Evolutionary conservation across 495 filamentous ascomycete species (phyloP), one percentile per base, ranked within the genome.

Genomic region (Eremomyces bilateralis): DNA sequence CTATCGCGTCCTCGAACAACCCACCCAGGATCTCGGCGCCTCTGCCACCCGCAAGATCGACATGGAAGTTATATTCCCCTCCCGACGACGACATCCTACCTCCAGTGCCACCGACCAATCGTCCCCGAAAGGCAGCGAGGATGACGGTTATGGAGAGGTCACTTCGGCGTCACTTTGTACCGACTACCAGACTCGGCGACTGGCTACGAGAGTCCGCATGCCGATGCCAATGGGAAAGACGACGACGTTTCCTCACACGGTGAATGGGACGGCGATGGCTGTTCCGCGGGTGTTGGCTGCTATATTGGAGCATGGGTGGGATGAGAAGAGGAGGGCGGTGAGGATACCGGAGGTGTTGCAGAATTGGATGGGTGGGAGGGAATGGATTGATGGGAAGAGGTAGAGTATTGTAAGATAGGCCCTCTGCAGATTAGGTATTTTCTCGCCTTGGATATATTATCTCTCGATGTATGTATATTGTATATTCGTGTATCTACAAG

Each of bases 41-140:
- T 78, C 74, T 31, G 90, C 88, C 13, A 60, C 56, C 20, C 66
- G 88, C 28, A 97, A 97, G 56, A 58, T 68, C 30, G 88, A 97
- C 47, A 93, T 95, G 30, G 88, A 97, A 53, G 82, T 76, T 3
- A 83, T 74, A 43, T 94, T 97, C 60, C 90, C 90, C 0, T 84
- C 76, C 13, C 65, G 88, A 1, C n/a, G n/a, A n/a, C n/a, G n/a
- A n/a, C n/a, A n/a, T n/a, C n/a, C n/a, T n/a, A n/a, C n/a, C n/a
- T 62, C 15, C 6, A 17, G 6, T 6, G 15, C 6, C 6, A 17
- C 12, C 6, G 6, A 8, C 5, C 13, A 8, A 8, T 8, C 24
- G 24, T 28, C 13, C 24, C 24, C 24, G 8, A 8, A 8, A 8
- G 8, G 66, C 33, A 59, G 64, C 20, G 58, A 67, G 13, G 73